Evolutionary conservation across 805 yeast genomes (phyloP).

Genomic region (Suhomyces xylopsoci): DNA sequence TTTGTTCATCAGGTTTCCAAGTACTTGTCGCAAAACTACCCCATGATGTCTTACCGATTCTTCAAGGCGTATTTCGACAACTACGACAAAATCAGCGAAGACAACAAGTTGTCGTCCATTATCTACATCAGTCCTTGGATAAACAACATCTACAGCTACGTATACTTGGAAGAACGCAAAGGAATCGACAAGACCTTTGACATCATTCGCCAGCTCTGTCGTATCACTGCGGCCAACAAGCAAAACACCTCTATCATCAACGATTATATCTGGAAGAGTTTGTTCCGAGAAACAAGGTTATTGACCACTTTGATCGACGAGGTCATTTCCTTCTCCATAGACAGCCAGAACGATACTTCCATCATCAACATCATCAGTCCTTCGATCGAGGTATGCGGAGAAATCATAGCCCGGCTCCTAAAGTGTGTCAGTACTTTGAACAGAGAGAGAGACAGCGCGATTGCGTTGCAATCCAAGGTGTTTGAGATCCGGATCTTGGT

Average conservation of each 20-base stretch:
- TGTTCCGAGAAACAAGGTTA: constrained; percentile 60
- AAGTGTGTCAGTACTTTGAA: constrained; percentile 52
- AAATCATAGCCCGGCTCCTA: constrained; percentile 56
- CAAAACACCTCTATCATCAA: constrained; percentile 52
- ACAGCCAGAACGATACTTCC: constrained; percentile 70
- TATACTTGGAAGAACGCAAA: constrained; percentile 52
- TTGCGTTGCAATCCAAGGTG: constrained; percentile 50
- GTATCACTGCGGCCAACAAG: constrained; percentile 50
- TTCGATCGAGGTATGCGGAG: constrained; percentile 68
- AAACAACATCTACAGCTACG: constrained; percentile 56
- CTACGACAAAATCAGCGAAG: constrained; percentile 37
- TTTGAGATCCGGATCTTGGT: constrained; percentile 69
- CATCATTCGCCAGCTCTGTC: constrained; percentile 59
- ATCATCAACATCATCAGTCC: constrained; percentile 67
- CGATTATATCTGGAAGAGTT: constrained; percentile 62
- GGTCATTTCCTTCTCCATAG: constrained; percentile 68
- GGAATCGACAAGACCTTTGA: constrained; percentile 63
- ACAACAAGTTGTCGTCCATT: constrained; percentile 40
- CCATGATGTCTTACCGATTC: constrained; percentile 60
- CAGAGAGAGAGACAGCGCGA: constrained; percentile 31
- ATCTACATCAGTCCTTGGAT: constrained; percentile 73
- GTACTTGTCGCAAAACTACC: constrained; percentile 53
- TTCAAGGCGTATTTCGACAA: constrained; percentile 47
- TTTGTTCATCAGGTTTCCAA: constrained; percentile 57
- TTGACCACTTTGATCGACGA: constrained; percentile 65